Evolutionary conservation across 768 basidiomycete species (phyloP).

Genomic region (Trametes meyenii): DNA sequence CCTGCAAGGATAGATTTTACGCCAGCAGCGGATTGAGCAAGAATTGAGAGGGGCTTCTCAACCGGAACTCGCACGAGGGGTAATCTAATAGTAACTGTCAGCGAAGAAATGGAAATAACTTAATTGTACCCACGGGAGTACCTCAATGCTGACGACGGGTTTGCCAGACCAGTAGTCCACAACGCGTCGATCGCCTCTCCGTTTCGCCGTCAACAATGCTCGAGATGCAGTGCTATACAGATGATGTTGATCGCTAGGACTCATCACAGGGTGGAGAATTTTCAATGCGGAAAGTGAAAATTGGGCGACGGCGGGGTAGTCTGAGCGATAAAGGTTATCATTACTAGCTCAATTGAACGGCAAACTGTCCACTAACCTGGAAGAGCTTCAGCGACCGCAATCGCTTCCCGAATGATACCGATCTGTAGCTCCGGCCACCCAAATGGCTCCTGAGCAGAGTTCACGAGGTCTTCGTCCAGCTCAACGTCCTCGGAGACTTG

Average conservation of each 20-base stretch:
- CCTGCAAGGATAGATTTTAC: conserved; percentile 55
- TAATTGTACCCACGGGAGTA: conserved; percentile 63
- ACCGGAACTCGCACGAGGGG: conserved; percentile 70
- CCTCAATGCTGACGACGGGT: conserved; percentile 76
- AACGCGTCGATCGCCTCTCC: conserved; percentile 71
- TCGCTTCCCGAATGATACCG: conserved; percentile 89
- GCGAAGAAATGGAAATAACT: conserved; percentile 17
- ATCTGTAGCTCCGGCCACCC: conserved; percentile 97
- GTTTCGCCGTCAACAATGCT: conserved; percentile 72
- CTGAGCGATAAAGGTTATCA: conserved; percentile 41
- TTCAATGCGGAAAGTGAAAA: conserved; percentile 89
- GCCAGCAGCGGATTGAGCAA: conserved; percentile 43
- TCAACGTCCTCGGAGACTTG: conserved; percentile 7
- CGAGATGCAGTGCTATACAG: conserved; percentile 70
- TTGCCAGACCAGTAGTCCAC: conserved; percentile 89
- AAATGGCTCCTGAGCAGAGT: conserved; percentile 54
- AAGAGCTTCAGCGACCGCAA: conserved; percentile 87
- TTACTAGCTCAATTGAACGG: background rate
- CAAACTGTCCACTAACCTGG: conserved; percentile 63
- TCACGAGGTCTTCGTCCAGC: conserved; percentile 43
- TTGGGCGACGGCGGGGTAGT: conserved; percentile 82
- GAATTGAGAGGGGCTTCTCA: conserved; percentile 66
- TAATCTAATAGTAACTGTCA: conserved; percentile 46
- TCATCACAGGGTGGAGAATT: conserved; percentile 66
- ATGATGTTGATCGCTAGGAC: conserved; percentile 78